Conservation (phyloP, 257 asterid species). For the Solanum neorickii region DNA sequence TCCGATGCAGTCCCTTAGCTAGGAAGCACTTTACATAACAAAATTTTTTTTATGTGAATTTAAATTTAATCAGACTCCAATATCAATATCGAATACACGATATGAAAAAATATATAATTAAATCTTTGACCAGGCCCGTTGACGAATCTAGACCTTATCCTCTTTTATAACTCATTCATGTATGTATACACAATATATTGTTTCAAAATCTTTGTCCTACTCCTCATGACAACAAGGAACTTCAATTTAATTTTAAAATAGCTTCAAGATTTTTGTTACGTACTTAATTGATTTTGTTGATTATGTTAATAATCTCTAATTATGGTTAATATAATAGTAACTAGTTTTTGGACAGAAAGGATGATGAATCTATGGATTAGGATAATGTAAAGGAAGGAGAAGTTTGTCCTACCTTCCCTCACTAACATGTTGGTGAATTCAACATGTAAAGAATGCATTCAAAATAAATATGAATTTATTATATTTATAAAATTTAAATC, state of each 20-base stretch:
- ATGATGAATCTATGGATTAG: neutral
- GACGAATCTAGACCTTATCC: neutral
- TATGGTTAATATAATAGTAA: neutral
- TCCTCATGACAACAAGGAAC: neutral
- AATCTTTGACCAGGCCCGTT: neutral
- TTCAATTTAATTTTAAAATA: neutral
- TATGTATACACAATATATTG: neutral
- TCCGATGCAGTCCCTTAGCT: neutral
- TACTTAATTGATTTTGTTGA: neutral
- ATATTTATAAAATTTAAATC: no score
- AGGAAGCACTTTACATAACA: neutral
- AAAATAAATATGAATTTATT: no score
- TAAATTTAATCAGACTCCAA: neutral
- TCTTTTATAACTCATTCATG: neutral
- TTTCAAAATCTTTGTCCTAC: neutral
- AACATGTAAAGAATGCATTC: neutral
- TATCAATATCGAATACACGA: no score
- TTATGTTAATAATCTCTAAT: neutral
- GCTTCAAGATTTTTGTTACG: neutral
- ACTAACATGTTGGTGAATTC: neutral
- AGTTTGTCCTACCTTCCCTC: neutral
- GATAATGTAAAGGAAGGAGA: neutral
- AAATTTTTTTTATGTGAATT: fast-evolving
- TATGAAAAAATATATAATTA: neutral
- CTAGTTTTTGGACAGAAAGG: neutral